phyloP scores from a whole-genome alignment of 768 basidiomycete genomes.

The Tephrocybe rancida region DNA sequence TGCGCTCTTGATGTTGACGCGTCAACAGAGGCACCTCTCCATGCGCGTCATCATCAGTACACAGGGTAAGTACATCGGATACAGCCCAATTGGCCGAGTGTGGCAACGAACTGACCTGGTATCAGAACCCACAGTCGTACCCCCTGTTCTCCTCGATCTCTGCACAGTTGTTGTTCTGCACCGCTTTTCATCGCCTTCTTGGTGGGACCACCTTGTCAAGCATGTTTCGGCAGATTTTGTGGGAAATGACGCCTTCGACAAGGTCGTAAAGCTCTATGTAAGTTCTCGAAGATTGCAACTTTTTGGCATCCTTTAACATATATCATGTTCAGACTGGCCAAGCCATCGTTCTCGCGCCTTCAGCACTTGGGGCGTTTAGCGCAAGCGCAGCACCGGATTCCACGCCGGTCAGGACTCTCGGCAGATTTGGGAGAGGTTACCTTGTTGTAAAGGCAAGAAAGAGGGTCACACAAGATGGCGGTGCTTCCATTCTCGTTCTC shows the following conservation, averaged over 20 bases:
- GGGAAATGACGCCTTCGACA: constrained; percentile 61
- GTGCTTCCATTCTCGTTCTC: constrained; percentile 55
- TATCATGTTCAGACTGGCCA: constrained; percentile 58
- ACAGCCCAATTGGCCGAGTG: neutral
- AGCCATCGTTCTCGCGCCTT: constrained; percentile 69
- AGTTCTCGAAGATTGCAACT: constrained; percentile 9
- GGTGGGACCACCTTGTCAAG: constrained; percentile 71
- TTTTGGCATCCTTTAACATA: neutral
- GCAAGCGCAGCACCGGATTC: neutral
- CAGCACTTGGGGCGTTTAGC: constrained; percentile 51
- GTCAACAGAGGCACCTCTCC: constrained; percentile 71
- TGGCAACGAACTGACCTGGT: neutral
- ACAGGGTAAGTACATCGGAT: constrained; percentile 49
- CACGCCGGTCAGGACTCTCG: constrained; percentile 30
- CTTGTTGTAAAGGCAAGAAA: constrained; percentile 62
- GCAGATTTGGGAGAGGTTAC: constrained; percentile 59
- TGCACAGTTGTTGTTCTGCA: constrained; percentile 69
- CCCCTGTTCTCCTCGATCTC: constrained; percentile 65
- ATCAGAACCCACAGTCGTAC: constrained; percentile 73
- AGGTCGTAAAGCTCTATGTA: constrained; percentile 67
- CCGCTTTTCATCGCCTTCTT: constrained; percentile 74
- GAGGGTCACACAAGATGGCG: constrained; percentile 66
- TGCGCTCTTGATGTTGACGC: constrained; percentile 56
- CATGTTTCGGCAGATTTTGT: constrained; percentile 70
- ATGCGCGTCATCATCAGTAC: constrained; percentile 78